These are phyloP conservation scores for Salvia miltiorrhiza DNA, from an alignment of 257 asterid species.

Conservation along the genomic window DNA sequence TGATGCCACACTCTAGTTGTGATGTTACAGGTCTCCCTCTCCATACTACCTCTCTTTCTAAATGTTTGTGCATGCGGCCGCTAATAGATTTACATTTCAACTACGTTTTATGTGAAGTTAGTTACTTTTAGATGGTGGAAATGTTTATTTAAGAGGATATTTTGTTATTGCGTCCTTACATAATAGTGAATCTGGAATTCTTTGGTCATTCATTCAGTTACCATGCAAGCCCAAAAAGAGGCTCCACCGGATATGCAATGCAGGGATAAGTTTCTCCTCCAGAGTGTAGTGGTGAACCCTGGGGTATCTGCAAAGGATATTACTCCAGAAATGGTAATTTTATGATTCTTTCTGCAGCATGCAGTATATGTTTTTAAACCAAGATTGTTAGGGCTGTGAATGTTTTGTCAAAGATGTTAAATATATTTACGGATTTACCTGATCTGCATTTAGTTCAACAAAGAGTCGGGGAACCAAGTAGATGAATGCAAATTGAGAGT, in stretches of 20 bases:
- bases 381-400: background rate
- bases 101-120: background rate
- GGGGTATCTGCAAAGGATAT: conserved; percentile 51
- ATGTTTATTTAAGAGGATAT: background rate
- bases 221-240: conserved; percentile 85
- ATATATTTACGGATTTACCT: background rate
- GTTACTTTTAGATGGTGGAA: background rate
- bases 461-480: conserved; percentile 50
- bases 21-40: conserved; percentile 42
- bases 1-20: conserved; percentile 47
- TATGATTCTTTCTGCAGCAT: background rate
- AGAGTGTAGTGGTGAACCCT: conserved; percentile 55
- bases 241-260: conserved; percentile 74
- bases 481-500: conserved; percentile 79
- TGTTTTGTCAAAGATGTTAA: background rate
- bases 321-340: conserved; percentile 62
- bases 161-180: background rate
- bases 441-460: conserved; percentile 51
- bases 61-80: background rate
- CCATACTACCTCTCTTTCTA: background rate
- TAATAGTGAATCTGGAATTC: background rate
- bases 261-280: conserved; percentile 75
- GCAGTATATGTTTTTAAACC: background rate
- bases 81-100: background rate
- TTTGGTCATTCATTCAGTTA: conserved; percentile 40